phyloP scores from a whole-genome alignment of 1,139 yeast species.

The Maudiozyma humilis region DNA sequence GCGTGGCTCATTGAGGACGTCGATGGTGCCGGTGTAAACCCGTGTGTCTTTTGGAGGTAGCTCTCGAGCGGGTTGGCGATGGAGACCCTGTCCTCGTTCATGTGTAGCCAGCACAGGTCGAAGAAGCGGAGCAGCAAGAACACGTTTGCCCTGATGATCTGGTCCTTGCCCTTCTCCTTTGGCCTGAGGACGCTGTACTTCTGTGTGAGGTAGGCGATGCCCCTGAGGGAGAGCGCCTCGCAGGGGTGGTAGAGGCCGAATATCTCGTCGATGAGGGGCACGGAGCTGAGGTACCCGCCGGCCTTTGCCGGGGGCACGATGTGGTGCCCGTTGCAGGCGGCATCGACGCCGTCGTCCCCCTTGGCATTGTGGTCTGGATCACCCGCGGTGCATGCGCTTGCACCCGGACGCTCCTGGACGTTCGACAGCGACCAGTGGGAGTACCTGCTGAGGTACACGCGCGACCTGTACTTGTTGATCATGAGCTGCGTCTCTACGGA shows the following conservation, averaged over 20 bases:
- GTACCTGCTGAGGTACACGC: constrained; percentile 19
- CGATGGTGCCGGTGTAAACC: background rate
- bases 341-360: background rate
- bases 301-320: constrained; percentile 1
- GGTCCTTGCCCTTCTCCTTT: background rate
- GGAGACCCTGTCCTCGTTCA: constrained; percentile 21
- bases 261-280: constrained; percentile 26
- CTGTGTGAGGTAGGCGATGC: constrained; percentile 24
- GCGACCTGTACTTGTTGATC: constrained; percentile 22
- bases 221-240: constrained; percentile 24
- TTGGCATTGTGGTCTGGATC: constrained; percentile 8
- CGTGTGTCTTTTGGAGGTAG: constrained; percentile 13
- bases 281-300: constrained; percentile 11
- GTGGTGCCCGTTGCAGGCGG: background rate
- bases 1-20: background rate
- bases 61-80: constrained; percentile 24
- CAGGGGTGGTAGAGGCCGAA: constrained; percentile 26
- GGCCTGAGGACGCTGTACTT: constrained; percentile 5
- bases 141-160: constrained; percentile 24
- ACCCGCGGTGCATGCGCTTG: constrained; percentile 1
- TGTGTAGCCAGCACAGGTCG: constrained; percentile 23
- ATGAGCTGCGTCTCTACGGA: constrained; percentile 25
- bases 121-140: constrained; percentile 27
- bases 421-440: constrained; percentile 10
- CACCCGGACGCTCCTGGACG: too few relatives aligned